Evolutionary conservation across 192 early-diverging fungal genomes (phyloP).

Genomic region (Rhizoclosmatium sp.): DNA sequence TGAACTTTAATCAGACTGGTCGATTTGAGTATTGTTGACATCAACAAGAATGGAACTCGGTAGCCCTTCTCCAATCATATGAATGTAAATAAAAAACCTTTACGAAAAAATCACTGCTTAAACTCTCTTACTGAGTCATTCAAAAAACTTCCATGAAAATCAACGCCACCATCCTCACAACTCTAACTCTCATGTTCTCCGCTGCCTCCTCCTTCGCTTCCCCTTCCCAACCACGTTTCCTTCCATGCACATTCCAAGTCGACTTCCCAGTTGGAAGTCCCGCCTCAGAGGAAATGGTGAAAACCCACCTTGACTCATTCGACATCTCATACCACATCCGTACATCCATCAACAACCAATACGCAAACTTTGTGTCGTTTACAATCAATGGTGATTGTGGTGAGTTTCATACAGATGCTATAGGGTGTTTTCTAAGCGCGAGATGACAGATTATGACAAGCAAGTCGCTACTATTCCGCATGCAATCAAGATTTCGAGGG

Average conservation of each 20-base stretch:
- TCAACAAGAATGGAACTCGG: constrained; percentile 20
- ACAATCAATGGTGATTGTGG: not conserved
- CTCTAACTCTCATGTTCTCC: not conserved
- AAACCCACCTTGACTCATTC: not conserved
- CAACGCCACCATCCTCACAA: not conserved
- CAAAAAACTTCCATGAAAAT: not conserved
- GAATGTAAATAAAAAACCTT: not conserved
- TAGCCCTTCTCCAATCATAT: not conserved
- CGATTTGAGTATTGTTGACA: constrained; percentile 19
- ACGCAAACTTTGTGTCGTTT: constrained; percentile 1
- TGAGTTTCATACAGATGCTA: not conserved
- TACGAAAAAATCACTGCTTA: too few species aligned
- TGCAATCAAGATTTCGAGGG: not conserved
- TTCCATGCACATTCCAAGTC: not conserved
- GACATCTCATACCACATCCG: constrained; percentile 2
- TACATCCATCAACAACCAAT: constrained; percentile 10
- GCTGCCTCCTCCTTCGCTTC: not conserved
- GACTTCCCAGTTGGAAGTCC: not conserved
- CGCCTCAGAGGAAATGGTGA: not conserved
- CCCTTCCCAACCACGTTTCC: not conserved
- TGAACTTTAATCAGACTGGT: constrained; percentile 16
- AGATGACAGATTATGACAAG: not conserved
- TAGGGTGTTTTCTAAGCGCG: not conserved
- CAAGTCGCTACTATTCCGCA: not conserved
- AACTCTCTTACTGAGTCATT: too few species aligned